Conservation (phyloP, 1,139 yeast genomes). For the Suhomyces taliae region DNA sequence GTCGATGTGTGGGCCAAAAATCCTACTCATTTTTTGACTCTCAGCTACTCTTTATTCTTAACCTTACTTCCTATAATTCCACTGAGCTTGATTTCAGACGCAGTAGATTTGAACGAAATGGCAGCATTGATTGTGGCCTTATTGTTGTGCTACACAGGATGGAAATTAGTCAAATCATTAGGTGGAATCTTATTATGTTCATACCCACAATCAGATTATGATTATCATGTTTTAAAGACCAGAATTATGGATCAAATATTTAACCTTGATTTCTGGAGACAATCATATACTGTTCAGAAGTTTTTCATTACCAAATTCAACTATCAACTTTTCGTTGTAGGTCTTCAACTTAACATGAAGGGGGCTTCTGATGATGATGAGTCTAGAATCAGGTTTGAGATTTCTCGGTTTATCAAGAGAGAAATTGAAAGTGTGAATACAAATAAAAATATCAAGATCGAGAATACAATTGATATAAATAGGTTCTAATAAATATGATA, state of each 20-base stretch:
- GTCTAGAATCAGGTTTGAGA: constrained; percentile 52
- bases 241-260: constrained; percentile 39
- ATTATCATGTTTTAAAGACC: constrained; percentile 37
- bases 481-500: constrained; percentile 23
- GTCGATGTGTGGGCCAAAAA: constrained; percentile 34
- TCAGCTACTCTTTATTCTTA: constrained; percentile 49
- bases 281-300: constrained; percentile 47
- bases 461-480: constrained; percentile 64
- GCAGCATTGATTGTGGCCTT: constrained; percentile 53
- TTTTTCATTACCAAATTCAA: constrained; percentile 62
- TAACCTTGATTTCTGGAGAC: constrained; percentile 50
- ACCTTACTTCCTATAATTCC: constrained; percentile 37
- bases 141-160: constrained; percentile 53
- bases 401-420: constrained; percentile 46
- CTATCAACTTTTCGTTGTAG: constrained; percentile 56
- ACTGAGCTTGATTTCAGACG: constrained; percentile 24
- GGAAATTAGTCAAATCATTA: constrained; percentile 51
- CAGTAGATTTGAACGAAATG: constrained; percentile 45
- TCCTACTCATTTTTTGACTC: constrained; percentile 65
- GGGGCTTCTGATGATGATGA: constrained; percentile 78
- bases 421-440: constrained; percentile 24
- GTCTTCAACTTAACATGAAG: constrained; percentile 54
- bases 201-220: constrained; percentile 47
- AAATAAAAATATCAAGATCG: constrained; percentile 39
- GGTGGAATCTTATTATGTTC: constrained; percentile 56